Evolutionary conservation across 495 filamentous ascomycete species (phyloP), one percentile per base, ranked within the genome.

Genomic region (Chaetomidium leptoderma): DNA sequence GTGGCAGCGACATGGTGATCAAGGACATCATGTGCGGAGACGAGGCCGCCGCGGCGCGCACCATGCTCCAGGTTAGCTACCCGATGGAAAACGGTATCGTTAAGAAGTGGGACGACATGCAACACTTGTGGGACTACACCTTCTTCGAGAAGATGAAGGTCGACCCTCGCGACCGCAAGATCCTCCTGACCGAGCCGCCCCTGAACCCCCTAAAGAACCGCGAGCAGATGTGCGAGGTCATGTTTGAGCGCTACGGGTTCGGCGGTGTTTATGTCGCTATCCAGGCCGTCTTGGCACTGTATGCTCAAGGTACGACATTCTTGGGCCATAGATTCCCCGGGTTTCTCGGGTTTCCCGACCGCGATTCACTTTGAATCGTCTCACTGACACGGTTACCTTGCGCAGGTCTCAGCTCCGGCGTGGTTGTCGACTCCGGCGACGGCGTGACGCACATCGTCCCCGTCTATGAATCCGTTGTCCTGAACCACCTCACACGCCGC

Each of bases 21-120:
- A 97, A 97, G 81, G 93, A 99, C 80, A 97, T 99, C 67, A 99
- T 99, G 93, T 96, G 91, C 78, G 93, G 93, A 63, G 95, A 99
- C 77, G 93, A 99, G 76, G 93, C 93, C 27, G 91, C 93, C 11
- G 91, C 90, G 27, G 93, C 92, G 60, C 84, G 93, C 62, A 92
- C 89, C 55, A 95, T 96, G 90, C 83, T 99, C 51, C 95, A 99
- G 69, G 93, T 99, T 65, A 92, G 84, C 70, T 97, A 97, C 73
- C 93, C 93, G 65, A 99, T 99, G 93, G 95, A 97, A 71, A 97
- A 97, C 74, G 93, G 93, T 66, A 96, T 99, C 62, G 89, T 99
- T 53, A 97, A 97, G 82, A 89, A 87, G 65, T 99, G 95, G 95
- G 93, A 97, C 65, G 95, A 99, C 74, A 97, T 97, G 92, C 87